Evolutionary conservation across 2,329 filamentous ascomycete genomes (phyloP), one percentile per base, ranked within the genome.

Genomic region (Tolypocladium tropicale): DNA sequence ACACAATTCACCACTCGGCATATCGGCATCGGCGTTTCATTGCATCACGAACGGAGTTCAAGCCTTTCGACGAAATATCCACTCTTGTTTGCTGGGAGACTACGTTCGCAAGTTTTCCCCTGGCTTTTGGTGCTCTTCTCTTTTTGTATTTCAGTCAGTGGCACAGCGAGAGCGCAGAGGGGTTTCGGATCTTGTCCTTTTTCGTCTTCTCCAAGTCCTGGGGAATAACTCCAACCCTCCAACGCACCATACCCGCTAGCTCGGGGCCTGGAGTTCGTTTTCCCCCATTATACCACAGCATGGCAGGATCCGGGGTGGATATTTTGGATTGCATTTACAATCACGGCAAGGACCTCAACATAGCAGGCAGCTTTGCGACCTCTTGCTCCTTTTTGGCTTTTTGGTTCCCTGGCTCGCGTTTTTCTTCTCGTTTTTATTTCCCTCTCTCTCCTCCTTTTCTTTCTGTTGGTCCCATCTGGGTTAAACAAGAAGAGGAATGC

Each of bases 401-500:
- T 54, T 59, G 58, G 56, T 58, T 59, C 62, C 62, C 64, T 60
- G 58, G 53, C 55, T 56, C 60, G 61, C 65, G 57, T 65, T 65
- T 69, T 62, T 64, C 65, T 65, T 58, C 59, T 54, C 58, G 58
- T 56, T 58, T 59, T 59, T 34, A 62, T 62, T 64, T 63, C 63
- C 65, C 69, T 62, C 56, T 62, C 58, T 64, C 63, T 62, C 62
- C 56, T 66, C 63, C 62, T 59, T 59, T 60, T 54, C 54, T 53
- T 59, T 61, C 12, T n/a, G 25, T 49, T 49, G 46, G 46, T 49
- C 28, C 28, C 4, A 32, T 49, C 46, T 63, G 64, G 66, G 62
- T 68, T 66, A 68, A 72, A 78, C 71, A 81, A 81, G 78, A 81
- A 81, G 78, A 82, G 74, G 75, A 80, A 78, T 75, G 81, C 81